Evolutionary conservation across 331 rosid genomes (phyloP), one percentile per base, ranked within the genome.

Genomic region (Pyracantha coccinea): DNA sequence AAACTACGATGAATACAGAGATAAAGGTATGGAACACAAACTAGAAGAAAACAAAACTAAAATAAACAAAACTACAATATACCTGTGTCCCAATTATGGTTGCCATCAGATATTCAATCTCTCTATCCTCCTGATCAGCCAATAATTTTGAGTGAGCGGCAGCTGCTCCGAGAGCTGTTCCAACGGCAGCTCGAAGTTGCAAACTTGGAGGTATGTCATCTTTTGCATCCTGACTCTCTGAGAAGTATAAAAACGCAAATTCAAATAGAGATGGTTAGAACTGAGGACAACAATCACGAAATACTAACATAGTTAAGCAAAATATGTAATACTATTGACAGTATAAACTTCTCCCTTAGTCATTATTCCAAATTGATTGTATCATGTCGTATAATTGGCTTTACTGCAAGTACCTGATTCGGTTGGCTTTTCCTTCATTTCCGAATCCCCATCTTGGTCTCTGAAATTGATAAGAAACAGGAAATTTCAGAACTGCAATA

Each of bases 111-210:
- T 84, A 86, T 82, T 92, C 97, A 45, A 95, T 83, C 87, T 92
- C 91, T 84, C 91, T 89, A 62, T 90, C 97, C 85, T 92, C 99
- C 78, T 89, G 97, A 78, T 90, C 97, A 8, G 96, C 97, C 74
- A 95, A 77, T 80, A 95, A 80, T 81, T 92, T 92, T 35, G 96
- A 87, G 77, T 77, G 97, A 65, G 96, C 92, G 69, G 97, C 99
- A 58, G 97, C 96, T 72, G 97, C 93, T 16, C 99, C 99, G 61
- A 95, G 93, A 27, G 96, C 91, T 19, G 99, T 89, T 83, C 91
- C 96, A 55, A 86, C 77, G 62, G 91, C 90, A 33, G 97, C 90
- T 84, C 93, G 89, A 74, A 95, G 44, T 45, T 90, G 88, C 77
- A 92, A 67, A 38, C 89, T 81, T 79, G 82, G 61, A 50, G 97